Conservation (phyloP, 257 asterid species). For the Jasminum sambac region DNA sequence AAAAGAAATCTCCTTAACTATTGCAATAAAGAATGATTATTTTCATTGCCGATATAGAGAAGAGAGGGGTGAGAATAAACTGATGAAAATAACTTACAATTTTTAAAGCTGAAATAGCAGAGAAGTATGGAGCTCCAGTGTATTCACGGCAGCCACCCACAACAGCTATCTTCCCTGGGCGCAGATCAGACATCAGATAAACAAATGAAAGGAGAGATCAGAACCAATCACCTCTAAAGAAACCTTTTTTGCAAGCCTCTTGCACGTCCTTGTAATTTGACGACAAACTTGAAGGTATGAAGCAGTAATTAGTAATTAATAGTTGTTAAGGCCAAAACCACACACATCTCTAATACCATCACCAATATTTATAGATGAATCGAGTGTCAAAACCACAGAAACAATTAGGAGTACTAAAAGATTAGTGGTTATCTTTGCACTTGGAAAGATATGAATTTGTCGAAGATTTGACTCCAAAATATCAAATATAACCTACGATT, state of each 20-base stretch:
- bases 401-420: background rate
- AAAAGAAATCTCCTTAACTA: conserved; percentile 8
- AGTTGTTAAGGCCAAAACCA: background rate
- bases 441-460: background rate
- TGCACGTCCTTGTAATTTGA: no score
- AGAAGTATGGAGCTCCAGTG: conserved; percentile 97
- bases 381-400: background rate
- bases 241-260: background rate
- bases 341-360: background rate
- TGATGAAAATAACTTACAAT: conserved; percentile 59
- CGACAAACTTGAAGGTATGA: background rate
- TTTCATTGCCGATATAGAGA: conserved; percentile 5
- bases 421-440: background rate
- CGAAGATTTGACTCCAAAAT: background rate
- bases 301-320: background rate
- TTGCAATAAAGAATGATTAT: conserved; percentile 11
- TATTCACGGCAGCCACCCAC: conserved; percentile 98
- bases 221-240: background rate
- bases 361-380: conserved; percentile 2
- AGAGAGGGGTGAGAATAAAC: background rate
- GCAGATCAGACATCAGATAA: conserved; percentile 19
- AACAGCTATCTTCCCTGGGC: conserved; percentile 94
- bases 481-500: background rate
- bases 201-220: conserved; percentile 15
- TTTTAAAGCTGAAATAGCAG: conserved; percentile 95